Evolutionary conservation across 2,329 filamentous ascomycete genomes (phyloP), one percentile per base, ranked within the genome.

Genomic region (Didymella lethalis): DNA sequence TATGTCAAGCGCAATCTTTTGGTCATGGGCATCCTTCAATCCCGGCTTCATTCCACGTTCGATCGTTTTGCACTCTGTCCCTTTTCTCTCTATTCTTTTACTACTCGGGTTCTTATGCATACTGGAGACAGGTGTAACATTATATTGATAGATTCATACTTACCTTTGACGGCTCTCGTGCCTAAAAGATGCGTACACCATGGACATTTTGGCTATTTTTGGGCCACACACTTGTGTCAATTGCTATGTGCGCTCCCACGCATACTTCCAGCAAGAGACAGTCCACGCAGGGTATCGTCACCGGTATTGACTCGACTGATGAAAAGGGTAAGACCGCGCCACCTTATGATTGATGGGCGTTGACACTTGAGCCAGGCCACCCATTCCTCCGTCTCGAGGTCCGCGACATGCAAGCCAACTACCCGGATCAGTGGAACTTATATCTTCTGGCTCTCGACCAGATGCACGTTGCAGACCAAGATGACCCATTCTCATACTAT

Each of bases 361-460:
- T 68, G 28, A 70, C n/a, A 14, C 6, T n/a, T 6, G 8, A 8
- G 26, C 2, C 32, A 77, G 75, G 70, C 16, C 63, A 70, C 36
- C 68, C 68, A 1, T 66, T 66, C 16, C 57, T 75, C n/a, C 85
- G 92, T 54, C 82, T 82, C 43, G 90, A 96, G 67, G 84, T 96
- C 57, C 82, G 88, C 32, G 81, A 90, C 43, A 80, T 96, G 64
- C 63, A 68, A 51, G 77, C 84, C 41, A 85, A 92, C 54, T 67
- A 64, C 32, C 73, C 84, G 1, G 87, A 91, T 64, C 83, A 85
- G 70, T 92, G 89, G 87, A 92, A 89, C 68, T 77, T 96, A 32
- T 96, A 90, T 74, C 79, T 96, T 20, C 84, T 94, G 45, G 90
- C 88, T 3, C 81, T 96, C 56, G 85, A 84, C 66, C 85, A 88